Evolutionary conservation across 2,329 filamentous ascomycete species (phyloP), one percentile per base, ranked within the genome.

Genomic region (Leptographium lundbergii): DNA sequence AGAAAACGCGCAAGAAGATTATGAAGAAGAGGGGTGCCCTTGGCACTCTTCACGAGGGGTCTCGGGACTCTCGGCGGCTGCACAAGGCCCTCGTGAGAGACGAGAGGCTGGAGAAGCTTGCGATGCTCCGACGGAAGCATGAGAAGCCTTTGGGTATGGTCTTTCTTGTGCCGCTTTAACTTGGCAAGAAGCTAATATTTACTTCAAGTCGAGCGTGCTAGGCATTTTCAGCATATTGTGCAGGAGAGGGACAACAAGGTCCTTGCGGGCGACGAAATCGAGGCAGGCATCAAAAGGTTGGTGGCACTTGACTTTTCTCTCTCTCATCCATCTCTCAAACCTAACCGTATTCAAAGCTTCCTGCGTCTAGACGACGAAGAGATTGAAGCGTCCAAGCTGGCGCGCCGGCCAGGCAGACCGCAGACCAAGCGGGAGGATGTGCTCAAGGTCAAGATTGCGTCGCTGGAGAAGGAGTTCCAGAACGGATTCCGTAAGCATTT

Each of bases 1-100:
- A 83, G 63, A 97, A 96, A 70, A 88, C 94, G 24, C 83, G 88
- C 63, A 97, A 97, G 75, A 84, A 90, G 64, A 92, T 97, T 64
- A 77, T 84, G 39, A 96, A 95, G 76, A 84, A 87, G 65, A 83
- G 84, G 64, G 84, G 84, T 24, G 83, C 84, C 47, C 80, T 89
- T 54, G 85, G 86, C 34, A 80, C 86, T 14, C 79, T 97, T 25
- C 92, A 97, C 69, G 87, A 91, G 72, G 90, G 90, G 70, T 96
- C 91, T 61, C 81, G 94, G 65, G 89, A 97, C 75, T 88, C 91
- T 4, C 82, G 87, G 68, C 82, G 89, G 57, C 76, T 97, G 63
- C 87, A 90, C 70, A 82, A 85, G 66, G 94, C 94, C 24, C 82
- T 83, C 62, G 81, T 86, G 63, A 81, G 94, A 71, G 91, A 96